Conservation (phyloP, 768 basidiomycete species). For the Sutorius australiensis region DNA sequence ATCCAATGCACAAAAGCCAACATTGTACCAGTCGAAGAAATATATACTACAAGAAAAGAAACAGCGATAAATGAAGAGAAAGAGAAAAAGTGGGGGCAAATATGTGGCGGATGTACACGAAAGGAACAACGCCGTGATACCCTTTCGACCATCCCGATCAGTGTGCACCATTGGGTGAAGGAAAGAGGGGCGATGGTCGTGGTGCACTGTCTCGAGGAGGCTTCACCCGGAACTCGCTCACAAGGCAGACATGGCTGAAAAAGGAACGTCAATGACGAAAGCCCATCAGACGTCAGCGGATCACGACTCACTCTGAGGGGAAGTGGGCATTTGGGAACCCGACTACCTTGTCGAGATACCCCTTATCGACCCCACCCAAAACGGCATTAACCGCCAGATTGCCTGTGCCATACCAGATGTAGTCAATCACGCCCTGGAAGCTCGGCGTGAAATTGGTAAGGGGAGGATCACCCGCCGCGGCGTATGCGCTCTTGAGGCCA, state of each 20-base stretch:
- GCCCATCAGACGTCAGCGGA: slow-evolving; percentile 2
- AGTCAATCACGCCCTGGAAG: slow-evolving; percentile 86
- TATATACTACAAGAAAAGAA: slow-evolving; percentile 24
- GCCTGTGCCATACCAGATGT: slow-evolving; percentile 84
- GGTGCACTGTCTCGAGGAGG: slow-evolving; percentile 51
- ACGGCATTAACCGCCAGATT: slow-evolving; percentile 76
- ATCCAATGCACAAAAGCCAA: slow-evolving; percentile 23
- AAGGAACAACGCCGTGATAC: neutral
- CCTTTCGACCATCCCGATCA: slow-evolving; percentile 10
- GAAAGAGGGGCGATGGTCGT: slow-evolving; percentile 39
- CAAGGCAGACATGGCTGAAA: slow-evolving; percentile 66
- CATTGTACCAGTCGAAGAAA: slow-evolving; percentile 26
- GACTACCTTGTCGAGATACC: slow-evolving; percentile 84
- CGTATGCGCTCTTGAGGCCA: slow-evolving; percentile 82
- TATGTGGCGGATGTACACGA: neutral
- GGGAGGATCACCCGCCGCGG: slow-evolving; percentile 52
- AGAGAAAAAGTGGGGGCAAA: slow-evolving; percentile 8
- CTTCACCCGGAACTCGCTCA: slow-evolving; percentile 75
- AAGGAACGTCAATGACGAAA: slow-evolving; percentile 6
- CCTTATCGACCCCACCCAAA: slow-evolving; percentile 82
- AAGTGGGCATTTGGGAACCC: slow-evolving; percentile 97
- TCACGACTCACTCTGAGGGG: slow-evolving; percentile 86
- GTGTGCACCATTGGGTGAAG: slow-evolving; percentile 36
- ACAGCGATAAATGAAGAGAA: slow-evolving; percentile 25
- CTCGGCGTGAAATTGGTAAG: slow-evolving; percentile 90